Conservation (phyloP, 345 rosid species). For the Acer yangbiense region DNA sequence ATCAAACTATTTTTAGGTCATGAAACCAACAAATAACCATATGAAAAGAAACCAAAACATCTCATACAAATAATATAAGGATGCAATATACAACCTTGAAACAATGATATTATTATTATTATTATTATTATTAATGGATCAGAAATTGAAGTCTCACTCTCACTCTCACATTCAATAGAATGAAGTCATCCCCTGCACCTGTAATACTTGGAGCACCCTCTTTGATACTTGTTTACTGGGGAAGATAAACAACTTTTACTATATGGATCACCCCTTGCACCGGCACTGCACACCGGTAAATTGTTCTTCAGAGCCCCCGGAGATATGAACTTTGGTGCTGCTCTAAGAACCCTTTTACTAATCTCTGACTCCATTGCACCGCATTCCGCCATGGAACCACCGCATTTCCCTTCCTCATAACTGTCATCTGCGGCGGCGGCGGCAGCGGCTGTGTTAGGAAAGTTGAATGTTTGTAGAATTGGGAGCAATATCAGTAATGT, state of each 20-base stretch:
- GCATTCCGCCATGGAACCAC: slow-evolving; percentile 17
- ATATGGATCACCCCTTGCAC: slow-evolving; percentile 16
- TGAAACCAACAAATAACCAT: not conserved
- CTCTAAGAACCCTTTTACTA: slow-evolving; percentile 10
- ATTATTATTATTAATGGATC: not conserved
- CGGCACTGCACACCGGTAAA: not conserved
- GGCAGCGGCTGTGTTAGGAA: not conserved
- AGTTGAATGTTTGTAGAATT: not conserved
- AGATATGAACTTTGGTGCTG: not conserved
- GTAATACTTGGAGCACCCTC: slow-evolving; percentile 22
- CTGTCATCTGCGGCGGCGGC: slow-evolving; percentile 12
- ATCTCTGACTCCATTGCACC: slow-evolving; percentile 19
- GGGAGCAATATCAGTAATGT: not conserved
- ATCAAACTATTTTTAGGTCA: too few relatives aligned
- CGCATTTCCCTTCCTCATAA: not conserved
- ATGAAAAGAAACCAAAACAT: not conserved
- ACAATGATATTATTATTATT: too few relatives aligned
- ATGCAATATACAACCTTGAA: not conserved
- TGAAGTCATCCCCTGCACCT: slow-evolving; percentile 8
- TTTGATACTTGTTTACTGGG: slow-evolving; percentile 7
- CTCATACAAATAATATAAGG: not conserved
- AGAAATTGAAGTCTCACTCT: not conserved
- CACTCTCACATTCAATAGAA: too few relatives aligned
- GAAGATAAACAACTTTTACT: slow-evolving; percentile 21
- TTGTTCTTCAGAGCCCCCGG: slow-evolving; percentile 14